Conservation (phyloP, 225 moss, liverwort and hornwort genomes). For the Bryum argenteum region DNA sequence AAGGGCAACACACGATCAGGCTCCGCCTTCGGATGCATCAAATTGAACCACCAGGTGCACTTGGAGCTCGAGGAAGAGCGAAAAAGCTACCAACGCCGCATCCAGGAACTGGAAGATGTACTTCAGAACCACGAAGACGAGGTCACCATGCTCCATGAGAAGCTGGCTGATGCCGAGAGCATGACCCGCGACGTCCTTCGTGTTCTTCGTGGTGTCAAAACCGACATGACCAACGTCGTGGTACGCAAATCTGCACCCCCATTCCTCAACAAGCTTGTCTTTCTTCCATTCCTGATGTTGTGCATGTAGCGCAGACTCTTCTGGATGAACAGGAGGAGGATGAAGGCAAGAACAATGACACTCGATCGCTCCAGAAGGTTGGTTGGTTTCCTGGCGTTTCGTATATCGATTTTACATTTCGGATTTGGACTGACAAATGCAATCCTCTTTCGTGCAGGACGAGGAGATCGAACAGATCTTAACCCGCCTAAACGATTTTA, state of each 20-base stretch:
- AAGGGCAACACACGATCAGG: constrained; percentile 41
- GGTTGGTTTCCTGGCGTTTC: background rate
- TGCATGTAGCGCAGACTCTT: constrained; percentile 44
- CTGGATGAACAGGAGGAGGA: constrained; percentile 77
- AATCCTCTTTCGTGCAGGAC: constrained; percentile 47
- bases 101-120: constrained; percentile 76
- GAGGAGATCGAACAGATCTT: constrained; percentile 70
- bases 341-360: constrained; percentile 62
- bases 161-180: constrained; percentile 88
- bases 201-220: constrained; percentile 83
- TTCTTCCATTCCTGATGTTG: background rate
- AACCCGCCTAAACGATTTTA: constrained; percentile 68
- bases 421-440: background rate
- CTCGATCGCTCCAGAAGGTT: constrained; percentile 40
- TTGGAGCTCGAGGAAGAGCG: constrained; percentile 85
- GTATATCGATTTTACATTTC: background rate
- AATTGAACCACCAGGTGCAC: constrained; percentile 67
- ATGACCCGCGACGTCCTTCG: constrained; percentile 89
- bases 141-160: constrained; percentile 83
- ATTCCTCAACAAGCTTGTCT: too few species aligned
- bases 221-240: constrained; percentile 87
- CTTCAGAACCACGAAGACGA: constrained; percentile 80
- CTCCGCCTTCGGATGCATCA: constrained; percentile 84
- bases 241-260: constrained; percentile 38
- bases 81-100: constrained; percentile 54